Evolutionary conservation across 768 basidiomycete genomes (phyloP), one percentile per base, ranked within the genome.

Genomic region (Termitomyces sp.): DNA sequence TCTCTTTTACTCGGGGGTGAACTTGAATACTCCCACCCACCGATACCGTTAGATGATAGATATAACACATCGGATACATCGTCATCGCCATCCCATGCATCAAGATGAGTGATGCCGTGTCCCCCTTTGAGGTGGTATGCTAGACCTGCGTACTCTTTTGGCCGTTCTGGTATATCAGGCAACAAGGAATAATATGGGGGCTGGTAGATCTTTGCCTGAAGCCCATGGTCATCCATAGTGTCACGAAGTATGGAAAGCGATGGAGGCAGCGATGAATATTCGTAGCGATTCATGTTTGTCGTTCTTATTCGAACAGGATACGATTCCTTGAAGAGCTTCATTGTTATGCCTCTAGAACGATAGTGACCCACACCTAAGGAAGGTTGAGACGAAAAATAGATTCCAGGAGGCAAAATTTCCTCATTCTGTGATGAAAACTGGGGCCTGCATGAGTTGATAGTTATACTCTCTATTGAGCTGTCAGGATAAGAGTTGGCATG

Each of bases 1-100:
- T 85, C 76, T 62, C 72, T 78, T 24, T 75, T 68, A 57, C 81
- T 84, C 0, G 93, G 93, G 0, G 95, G 91, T 55, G 68, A 67
- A 52, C 82, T 76, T 0, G 85, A 87, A 72, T 87, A 95, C 64
- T 95, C 93, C 94, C 93, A 95, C 5, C 91, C 91, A 26, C 74
- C 70, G 44, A 85, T 67, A 59, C 74, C 70, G 4, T 61, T 55
- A 34, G 68, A 61, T 54, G 75, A 58, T 10, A 75, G 53, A 8
- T 52, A 53, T 13, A 45, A 43, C 3, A 27, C 18, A 43, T 51
- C 24, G 7, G 14, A 26, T 53, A 48, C 30, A 34, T 42, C 46
- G 2, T 7, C 34, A n/a, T 16, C 20, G 26, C 16, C 44, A 42
- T 74, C 64, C 84, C 93, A 96, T 12, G 86, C 80, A 24, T 86